Evolutionary conservation across 2,329 filamentous ascomycete species (phyloP).

Genomic region (Ophiostoma sp.): DNA sequence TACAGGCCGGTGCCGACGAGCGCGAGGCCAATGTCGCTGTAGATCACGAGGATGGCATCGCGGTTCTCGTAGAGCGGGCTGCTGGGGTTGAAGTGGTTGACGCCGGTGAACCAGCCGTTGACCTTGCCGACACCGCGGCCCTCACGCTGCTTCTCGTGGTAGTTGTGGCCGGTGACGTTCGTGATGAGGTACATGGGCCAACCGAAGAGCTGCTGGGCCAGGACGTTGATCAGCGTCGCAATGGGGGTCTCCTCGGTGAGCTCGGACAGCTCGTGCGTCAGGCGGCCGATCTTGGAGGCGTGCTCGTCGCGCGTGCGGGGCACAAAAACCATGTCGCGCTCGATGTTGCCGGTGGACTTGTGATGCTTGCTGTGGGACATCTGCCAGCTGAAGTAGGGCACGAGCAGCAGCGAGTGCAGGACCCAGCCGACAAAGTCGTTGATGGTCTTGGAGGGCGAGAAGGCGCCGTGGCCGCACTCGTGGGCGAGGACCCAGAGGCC

Average conservation of each 20-base stretch:
- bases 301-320: conserved; percentile 82
- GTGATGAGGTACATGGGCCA: conserved; percentile 88
- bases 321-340: conserved; percentile 99
- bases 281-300: conserved; percentile 65
- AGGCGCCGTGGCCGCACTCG: conserved; percentile 95
- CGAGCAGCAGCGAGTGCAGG: conserved; percentile 74
- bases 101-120: conserved; percentile 73
- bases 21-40: conserved; percentile 77
- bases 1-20: conserved; percentile 58
- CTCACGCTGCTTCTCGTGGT: conserved; percentile 84
- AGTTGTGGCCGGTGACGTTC: conserved; percentile 96
- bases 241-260: conserved; percentile 93
- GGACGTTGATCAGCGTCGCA: conserved; percentile 64
- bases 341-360: conserved; percentile 96
- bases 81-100: conserved; percentile 89
- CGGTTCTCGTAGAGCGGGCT: conserved; percentile 89
- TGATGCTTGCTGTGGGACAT: conserved; percentile 99
- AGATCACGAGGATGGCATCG: conserved; percentile 77
- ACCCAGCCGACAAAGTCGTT: conserved; percentile 93
- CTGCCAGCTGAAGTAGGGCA: conserved; percentile 99
- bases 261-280: conserved; percentile 78
- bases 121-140: conserved; percentile 88
- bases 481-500: conserved; percentile 95
- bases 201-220: conserved; percentile 82
- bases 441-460: conserved; percentile 83